Evolutionary conservation across 2,329 filamentous ascomycete species (phyloP).

Genomic region (Colletotrichum sp.): DNA sequence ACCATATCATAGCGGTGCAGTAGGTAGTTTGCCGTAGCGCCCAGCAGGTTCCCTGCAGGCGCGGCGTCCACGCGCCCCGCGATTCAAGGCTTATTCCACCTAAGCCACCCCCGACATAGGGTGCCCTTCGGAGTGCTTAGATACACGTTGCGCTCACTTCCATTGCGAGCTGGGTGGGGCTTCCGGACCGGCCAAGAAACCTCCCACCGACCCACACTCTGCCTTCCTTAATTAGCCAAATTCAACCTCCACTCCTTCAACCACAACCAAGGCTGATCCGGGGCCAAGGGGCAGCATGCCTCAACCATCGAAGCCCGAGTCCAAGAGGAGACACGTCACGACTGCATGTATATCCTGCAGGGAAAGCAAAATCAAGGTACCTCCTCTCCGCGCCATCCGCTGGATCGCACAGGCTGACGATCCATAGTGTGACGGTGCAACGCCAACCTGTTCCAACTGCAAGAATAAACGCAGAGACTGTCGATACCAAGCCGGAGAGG

Average conservation of each 20-base stretch:
- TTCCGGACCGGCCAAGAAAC: background rate
- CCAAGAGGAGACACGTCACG: conserved; percentile 42
- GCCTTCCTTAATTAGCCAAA: background rate
- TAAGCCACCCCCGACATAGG: background rate
- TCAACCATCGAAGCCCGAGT: background rate
- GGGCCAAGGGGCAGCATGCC: background rate
- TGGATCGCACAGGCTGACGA: background rate
- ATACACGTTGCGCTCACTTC: background rate
- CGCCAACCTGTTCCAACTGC: conserved; percentile 8
- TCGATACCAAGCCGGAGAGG: conserved; percentile 1
- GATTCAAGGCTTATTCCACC: background rate
- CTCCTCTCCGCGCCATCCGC: background rate
- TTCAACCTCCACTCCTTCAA: background rate
- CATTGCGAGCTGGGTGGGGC: too few species aligned
- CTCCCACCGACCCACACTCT: background rate
- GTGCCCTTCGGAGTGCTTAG: background rate
- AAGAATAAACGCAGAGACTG: background rate
- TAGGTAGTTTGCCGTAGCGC: background rate
- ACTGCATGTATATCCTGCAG: conserved; percentile 48
- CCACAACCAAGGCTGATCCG: background rate
- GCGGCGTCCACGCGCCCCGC: background rate
- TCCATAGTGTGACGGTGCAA: background rate
- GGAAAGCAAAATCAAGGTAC: conserved; percentile 48
- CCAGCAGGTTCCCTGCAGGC: background rate
- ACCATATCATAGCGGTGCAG: background rate